A percentile compares a stretch with the other conserved stretches of the same genome.
Conservation (phyloP, 2,329 filamentous ascomycete species). For the Paecilomyces dactylethromorphus region DNA sequence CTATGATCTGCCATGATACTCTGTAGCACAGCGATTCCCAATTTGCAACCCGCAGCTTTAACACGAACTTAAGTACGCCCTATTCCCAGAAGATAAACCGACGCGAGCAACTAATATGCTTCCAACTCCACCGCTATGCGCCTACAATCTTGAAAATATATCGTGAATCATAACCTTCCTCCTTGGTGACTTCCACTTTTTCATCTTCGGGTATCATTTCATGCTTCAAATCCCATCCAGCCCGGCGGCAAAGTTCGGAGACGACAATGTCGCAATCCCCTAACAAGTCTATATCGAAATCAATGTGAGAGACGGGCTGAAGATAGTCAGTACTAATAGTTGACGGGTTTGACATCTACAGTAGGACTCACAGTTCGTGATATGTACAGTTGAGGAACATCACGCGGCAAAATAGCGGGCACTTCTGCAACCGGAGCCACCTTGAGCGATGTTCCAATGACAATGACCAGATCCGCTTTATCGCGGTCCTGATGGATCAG, state of each 20-base stretch:
- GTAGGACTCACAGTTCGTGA: constrained; percentile 57
- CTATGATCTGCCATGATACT: not conserved
- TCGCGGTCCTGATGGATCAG: constrained; percentile 76
- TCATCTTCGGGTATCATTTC: constrained; percentile 72
- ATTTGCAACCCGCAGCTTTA: not conserved
- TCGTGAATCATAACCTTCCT: constrained; percentile 43
- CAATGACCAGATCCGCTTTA: constrained; percentile 79
- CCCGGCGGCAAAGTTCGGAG: constrained; percentile 72
- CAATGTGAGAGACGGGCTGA: constrained; percentile 73
- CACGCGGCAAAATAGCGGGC: constrained; percentile 67
- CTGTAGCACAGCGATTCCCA: not conserved
- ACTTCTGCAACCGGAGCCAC: constrained; percentile 94
- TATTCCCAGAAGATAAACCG: constrained; percentile 11
- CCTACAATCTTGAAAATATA: constrained; percentile 35
- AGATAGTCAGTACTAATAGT: constrained; percentile 5
- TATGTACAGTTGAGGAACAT: constrained; percentile 86
- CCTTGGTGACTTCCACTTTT: constrained; percentile 49
- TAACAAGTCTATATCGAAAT: constrained; percentile 94
- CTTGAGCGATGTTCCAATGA: constrained; percentile 93
- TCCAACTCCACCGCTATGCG: constrained; percentile 32
- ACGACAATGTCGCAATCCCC: constrained; percentile 92
- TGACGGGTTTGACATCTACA: not conserved
- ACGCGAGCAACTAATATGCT: constrained; percentile 11
- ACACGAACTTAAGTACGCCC: constrained; percentile 21
- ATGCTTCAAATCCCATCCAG: constrained; percentile 73